phyloP scores from a whole-genome alignment of 2,329 filamentous ascomycete species.

The Emmonsiellopsis sp. region DNA sequence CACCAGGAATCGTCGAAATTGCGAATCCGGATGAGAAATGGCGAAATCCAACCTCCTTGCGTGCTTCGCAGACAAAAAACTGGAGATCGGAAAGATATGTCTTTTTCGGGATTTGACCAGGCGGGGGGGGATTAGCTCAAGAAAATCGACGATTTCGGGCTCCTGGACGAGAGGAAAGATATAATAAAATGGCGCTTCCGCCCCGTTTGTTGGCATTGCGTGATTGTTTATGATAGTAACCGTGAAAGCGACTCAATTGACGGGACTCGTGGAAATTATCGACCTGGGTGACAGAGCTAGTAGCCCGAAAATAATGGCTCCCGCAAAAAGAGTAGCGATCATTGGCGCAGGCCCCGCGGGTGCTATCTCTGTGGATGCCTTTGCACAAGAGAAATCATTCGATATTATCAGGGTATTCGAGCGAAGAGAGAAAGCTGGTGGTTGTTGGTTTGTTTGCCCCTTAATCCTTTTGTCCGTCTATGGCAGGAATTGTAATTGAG shows the following conservation, averaged over 20 bases:
- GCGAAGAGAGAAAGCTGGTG: conserved; percentile 65
- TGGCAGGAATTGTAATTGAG: neutral
- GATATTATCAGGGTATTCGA: conserved; percentile 67
- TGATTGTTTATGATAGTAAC: neutral
- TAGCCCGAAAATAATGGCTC: neutral
- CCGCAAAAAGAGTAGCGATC: conserved; percentile 49
- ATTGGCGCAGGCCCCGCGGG: conserved; percentile 77
- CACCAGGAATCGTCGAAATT: neutral
- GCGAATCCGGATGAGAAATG: neutral
- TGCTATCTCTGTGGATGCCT: neutral
- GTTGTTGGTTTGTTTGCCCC: conserved; percentile 73
- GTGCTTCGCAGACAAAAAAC: neutral
- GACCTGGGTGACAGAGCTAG: neutral
- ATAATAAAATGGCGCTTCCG: neutral
- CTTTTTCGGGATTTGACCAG: neutral
- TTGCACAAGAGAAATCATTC: conserved; percentile 45
- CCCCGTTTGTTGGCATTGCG: neutral
- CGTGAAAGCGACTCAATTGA: too few relatives aligned
- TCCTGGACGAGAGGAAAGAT: too few relatives aligned
- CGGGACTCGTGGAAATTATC: too few relatives aligned
- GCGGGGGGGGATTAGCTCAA: too few relatives aligned
- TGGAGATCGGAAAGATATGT: neutral
- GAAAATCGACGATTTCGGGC: too few relatives aligned
- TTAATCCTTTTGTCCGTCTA: too few relatives aligned
- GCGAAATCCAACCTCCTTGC: neutral